Base-by-base conservation (phyloP, 495 filamentous ascomycete genomes). In the Hypoxylon lenormandii region DNA sequence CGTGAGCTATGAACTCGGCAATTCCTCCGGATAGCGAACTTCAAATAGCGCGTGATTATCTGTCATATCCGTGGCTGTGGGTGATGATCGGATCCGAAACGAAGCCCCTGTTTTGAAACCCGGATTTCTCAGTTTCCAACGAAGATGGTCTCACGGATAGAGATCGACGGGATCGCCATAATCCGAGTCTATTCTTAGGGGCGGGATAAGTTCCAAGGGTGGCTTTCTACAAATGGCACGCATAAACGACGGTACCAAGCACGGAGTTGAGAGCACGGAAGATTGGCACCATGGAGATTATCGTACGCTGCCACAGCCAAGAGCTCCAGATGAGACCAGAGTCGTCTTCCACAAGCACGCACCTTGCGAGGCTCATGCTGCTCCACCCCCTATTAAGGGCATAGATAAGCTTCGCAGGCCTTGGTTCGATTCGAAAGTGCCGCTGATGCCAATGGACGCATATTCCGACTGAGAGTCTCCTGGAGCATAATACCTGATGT, bases 401-500 rank as follows among this genome's bases (percentile, higher is more conserved):
- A 18, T 21, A 15, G n/a, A 19, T 11, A 15, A 19, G 16, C 5
- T 45, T 45, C 5, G 10, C 5, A 11, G 6, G 6, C 1, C 30
- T 19, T 36, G 26, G 26, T 36, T 13, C 15, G 7, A 5, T n/a
- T 33, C 26, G 11, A 36, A 51, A 15, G n/a, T 23, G 26, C 3
- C 26, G 16, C n/a, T 26, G 26, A 36, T 18, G 16, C 4, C 10
- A 5, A 15, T 16, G 26, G 47, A 36, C 2, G 54, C 18, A 15
- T 18, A 26, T 37, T 48, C 43, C n/a, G 40, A 16, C 33, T 13
- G 7, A n/a, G n/a, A 30, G 4, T 16, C 15, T 8, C 5, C 2
- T 10, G 3, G 15, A 13, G 13, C 16, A 46, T 60, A 28, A 26
- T 58, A 38, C 51, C 48, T 61, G 1, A 50, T 38, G 51, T 60